Evolutionary conservation across 306 rosid genomes (phyloP).

Genomic region (Biancaea sappan): DNA sequence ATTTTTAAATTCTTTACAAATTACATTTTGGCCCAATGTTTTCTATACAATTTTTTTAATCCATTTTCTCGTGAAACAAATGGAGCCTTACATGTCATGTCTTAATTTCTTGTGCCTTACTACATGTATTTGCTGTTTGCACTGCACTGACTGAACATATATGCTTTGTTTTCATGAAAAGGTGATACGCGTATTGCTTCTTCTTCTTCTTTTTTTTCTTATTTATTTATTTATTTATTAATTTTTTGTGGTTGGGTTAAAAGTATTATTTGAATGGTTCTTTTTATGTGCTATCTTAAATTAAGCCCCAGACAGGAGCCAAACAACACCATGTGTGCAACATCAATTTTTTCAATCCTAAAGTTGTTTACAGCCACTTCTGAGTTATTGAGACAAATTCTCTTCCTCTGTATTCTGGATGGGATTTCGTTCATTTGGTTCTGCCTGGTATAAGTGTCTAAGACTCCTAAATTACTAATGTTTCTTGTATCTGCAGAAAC

Average conservation of each 20-base stretch:
- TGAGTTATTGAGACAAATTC: not conserved
- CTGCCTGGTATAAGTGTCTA: not conserved
- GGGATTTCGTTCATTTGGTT: not conserved
- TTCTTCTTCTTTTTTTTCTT: no score
- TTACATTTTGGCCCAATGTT: no score
- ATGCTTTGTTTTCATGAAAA: not conserved
- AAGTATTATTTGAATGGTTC: no score
- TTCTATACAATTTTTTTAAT: no score
- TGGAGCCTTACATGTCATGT: no score
- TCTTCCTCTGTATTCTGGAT: not conserved
- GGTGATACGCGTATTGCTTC: no score
- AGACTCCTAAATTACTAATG: not conserved
- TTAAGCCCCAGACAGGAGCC: not conserved
- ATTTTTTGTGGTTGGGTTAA: no score
- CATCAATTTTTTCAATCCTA: not conserved
- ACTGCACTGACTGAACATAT: not conserved
- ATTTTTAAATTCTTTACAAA: no score
- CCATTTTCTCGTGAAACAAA: no score
- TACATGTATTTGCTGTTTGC: not conserved
- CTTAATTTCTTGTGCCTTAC: not conserved
- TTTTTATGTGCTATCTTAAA: no score
- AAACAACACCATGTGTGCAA: not conserved
- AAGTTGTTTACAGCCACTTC: not conserved
- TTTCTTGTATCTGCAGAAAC: not conserved
- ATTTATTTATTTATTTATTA: no score